Base-by-base conservation (phyloP, 768 basidiomycete species). In the Phaeotremella skinneri region DNA sequence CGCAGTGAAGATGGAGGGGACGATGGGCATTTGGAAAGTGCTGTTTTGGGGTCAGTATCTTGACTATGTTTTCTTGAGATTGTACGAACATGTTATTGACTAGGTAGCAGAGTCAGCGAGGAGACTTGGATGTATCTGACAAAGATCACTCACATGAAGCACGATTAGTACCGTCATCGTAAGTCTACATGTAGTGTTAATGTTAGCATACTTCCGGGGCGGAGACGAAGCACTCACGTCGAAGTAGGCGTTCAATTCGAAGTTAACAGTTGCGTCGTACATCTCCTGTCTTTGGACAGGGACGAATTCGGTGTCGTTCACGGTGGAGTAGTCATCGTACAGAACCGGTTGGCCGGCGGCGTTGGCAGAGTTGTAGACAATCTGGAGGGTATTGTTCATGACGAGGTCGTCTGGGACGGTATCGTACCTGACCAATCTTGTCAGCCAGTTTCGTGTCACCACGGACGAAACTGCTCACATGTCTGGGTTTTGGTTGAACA, bases 321-420 rank as follows among this genome's bases (percentile, higher is more conserved):
- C 50, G 25, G 56, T 58, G 2, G 56, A 26, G 11, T 57, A 63
- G 29, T 56, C 67, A n/a, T 66, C 45, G 63, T 83, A 80, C 42
- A 87, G 78, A 30, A 80, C 71, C 1, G 81, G 74, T 65, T 86
- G 80, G 3, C 83, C 84, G 49, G 84, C 52, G 3, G 83, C 64
- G 21, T 83, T 79, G 26, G 81, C 81, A 0, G 81, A 41, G 58
- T 78, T 76, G 81, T 99, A 99, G 0, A 85, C 85, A 66, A 97
- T 83, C 0, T 86, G 87, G 1, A 91, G 81, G 11, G 94, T 96
- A 63, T 87, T 77, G 76, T 97, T 96, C 0, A 88, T 83, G 63
- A 87, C 83, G 25, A 98, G 81, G 11, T 80, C 77, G 25, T 81
- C 79, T 0, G 94, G 91, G 14, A 92, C 79, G 0, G 52, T 80